phyloP scores from a whole-genome alignment of 805 yeast genomes.

The Saturnispora hagleri region DNA sequence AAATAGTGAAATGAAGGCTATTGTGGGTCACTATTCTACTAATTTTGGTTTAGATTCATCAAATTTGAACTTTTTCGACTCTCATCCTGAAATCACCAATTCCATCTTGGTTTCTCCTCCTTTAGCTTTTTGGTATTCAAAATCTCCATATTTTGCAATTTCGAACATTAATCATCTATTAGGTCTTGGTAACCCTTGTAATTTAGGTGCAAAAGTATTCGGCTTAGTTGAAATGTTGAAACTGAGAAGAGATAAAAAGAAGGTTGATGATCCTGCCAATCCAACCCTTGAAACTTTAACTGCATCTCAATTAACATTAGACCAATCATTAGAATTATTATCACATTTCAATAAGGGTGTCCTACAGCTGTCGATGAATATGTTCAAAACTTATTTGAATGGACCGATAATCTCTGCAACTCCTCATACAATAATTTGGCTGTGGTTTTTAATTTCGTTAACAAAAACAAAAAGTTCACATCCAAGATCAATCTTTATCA shows the following conservation, averaged over 20 bases:
- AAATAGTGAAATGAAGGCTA: conserved; percentile 45
- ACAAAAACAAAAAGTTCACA: conserved; percentile 44
- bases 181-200: conserved; percentile 68
- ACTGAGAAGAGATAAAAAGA: conserved; percentile 65
- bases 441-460: conserved; percentile 58
- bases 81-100: conserved; percentile 25
- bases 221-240: conserved; percentile 62
- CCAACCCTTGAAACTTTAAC: conserved; percentile 16
- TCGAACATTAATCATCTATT: conserved; percentile 66
- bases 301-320: conserved; percentile 21
- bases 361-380: conserved; percentile 58
- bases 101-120: conserved; percentile 25
- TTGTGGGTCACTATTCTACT: conserved; percentile 55
- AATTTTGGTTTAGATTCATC: conserved; percentile 62
- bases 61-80: conserved; percentile 52
- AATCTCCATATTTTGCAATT: conserved; percentile 66
- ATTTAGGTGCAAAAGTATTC: conserved; percentile 70
- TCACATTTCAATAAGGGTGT: conserved; percentile 53
- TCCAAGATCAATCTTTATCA: conserved; percentile 38
- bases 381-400: conserved; percentile 51
- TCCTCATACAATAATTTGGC: conserved; percentile 70
- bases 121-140: conserved; percentile 62
- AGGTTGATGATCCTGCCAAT: conserved; percentile 21
- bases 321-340: conserved; percentile 50
- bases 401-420: conserved; percentile 67